Conservation (phyloP, 768 basidiomycete genomes). For the Asterophora parasitica region DNA sequence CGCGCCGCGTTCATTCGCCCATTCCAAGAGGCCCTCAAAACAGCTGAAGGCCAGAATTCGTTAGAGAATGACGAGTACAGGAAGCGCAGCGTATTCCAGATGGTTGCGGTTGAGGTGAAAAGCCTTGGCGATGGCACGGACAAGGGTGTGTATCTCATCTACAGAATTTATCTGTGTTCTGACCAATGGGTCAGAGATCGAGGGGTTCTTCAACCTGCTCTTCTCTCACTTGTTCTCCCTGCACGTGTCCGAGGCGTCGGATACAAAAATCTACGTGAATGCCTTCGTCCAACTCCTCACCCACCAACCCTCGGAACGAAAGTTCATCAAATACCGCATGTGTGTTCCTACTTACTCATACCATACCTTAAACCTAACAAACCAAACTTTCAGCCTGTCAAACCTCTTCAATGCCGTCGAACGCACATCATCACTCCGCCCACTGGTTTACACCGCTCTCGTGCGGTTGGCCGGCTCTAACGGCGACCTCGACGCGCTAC, state of each 20-base stretch:
- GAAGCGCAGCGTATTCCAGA: conserved; percentile 51
- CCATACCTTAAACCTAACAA: conserved; percentile 3
- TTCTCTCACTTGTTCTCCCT: conserved; percentile 67
- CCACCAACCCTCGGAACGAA: conserved; percentile 47
- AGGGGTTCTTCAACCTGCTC: conserved; percentile 85
- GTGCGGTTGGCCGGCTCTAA: conserved; percentile 55
- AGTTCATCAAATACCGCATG: conserved; percentile 74
- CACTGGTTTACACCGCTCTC: conserved; percentile 57
- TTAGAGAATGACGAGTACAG: conserved; percentile 50
- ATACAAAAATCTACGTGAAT: conserved; percentile 49
- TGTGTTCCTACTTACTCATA: conserved; percentile 29
- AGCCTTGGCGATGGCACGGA: conserved; percentile 74
- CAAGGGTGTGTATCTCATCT: conserved; percentile 47
- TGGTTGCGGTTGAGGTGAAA: conserved; percentile 58
- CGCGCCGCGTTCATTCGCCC: conserved; percentile 56
- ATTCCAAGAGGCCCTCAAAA: conserved; percentile 57
- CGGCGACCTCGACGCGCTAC: conserved; percentile 58
- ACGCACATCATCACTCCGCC: conserved; percentile 58
- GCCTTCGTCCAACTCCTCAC: conserved; percentile 50
- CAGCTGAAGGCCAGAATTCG: conserved; percentile 45
- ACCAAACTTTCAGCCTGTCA: conserved; percentile 48
- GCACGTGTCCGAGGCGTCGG: conserved; percentile 49
- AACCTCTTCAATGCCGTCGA: conserved; percentile 80
- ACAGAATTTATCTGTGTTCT: conserved; percentile 4
- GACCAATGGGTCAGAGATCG: conserved; percentile 49